A percentile compares a stretch with the other conserved stretches of the same genome.
Evolutionary conservation across 1,284 basidiomycete genomes (phyloP).

Genomic region (Cerrena zonata): DNA sequence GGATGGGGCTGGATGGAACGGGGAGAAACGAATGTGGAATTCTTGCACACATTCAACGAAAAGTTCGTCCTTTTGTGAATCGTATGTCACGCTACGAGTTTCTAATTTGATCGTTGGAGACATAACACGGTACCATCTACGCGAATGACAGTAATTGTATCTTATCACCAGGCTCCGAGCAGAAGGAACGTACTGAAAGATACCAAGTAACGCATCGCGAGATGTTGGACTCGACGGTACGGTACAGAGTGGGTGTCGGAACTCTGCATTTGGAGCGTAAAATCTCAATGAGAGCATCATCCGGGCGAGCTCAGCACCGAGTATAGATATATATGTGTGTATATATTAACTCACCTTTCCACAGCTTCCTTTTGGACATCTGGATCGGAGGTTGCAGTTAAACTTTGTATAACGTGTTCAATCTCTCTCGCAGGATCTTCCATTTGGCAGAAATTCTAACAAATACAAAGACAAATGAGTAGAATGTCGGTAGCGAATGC

Average conservation of each 20-base stretch:
- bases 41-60: conserved; percentile 44
- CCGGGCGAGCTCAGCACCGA: neutral
- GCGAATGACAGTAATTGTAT: neutral
- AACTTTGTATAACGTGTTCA: conserved; percentile 33
- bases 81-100: conserved; percentile 42
- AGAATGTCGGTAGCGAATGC: too few species aligned
- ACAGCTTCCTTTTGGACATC: conserved; percentile 46
- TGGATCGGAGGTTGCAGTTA: conserved; percentile 42
- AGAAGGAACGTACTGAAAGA: conserved; percentile 41
- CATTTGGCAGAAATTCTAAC: too few species aligned
- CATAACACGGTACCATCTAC: conserved; percentile 56
- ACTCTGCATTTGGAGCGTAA: conserved; percentile 45
- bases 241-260: conserved; percentile 49
- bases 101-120: conserved; percentile 42
- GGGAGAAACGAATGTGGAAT: conserved; percentile 49
- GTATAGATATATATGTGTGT: neutral
- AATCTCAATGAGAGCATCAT: conserved; percentile 26
- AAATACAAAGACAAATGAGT: too few species aligned
- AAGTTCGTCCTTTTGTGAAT: conserved; percentile 33
- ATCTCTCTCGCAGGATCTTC: conserved; percentile 51
- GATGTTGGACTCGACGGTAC: conserved; percentile 41
- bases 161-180: neutral
- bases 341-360: conserved; percentile 22
- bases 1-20: conserved; percentile 39
- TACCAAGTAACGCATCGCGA: conserved; percentile 43